A percentile compares a stretch with the other conserved stretches of the same genome.
Conservation (phyloP, 306 rosid species). For the Cucumis cinereus region DNA sequence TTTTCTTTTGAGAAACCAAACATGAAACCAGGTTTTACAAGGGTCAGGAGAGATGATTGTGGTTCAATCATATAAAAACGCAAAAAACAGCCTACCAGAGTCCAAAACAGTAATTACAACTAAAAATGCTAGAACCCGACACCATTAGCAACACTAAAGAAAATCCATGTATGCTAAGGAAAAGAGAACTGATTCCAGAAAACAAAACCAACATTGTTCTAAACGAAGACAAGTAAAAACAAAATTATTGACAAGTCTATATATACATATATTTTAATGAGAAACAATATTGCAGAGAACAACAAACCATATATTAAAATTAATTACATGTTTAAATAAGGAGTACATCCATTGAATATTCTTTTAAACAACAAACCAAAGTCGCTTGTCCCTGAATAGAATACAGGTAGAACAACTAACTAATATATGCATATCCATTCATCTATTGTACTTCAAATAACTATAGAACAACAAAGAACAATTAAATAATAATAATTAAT, state of each 20-base stretch:
- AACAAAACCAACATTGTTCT: not conserved
- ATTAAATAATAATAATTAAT: not conserved
- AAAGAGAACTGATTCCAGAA: not conserved
- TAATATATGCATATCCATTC: not conserved
- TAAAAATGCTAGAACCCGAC: constrained; percentile 41
- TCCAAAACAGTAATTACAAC: constrained; percentile 22
- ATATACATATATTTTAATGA: not conserved
- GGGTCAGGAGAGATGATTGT: not conserved
- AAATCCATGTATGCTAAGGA: not conserved
- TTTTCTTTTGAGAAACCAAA: not conserved
- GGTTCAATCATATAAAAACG: not conserved
- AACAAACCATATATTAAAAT: too few relatives aligned
- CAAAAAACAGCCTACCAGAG: not conserved
- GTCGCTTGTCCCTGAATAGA: too few relatives aligned
- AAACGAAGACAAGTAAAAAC: not conserved
- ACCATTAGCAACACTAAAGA: constrained; percentile 10
- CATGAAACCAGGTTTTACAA: not conserved
- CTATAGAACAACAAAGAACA: not conserved
- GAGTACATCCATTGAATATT: too few relatives aligned
- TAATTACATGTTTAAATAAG: too few relatives aligned
- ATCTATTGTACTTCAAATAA: not conserved
- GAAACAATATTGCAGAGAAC: not conserved
- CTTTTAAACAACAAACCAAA: too few relatives aligned
- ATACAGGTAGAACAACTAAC: not conserved
- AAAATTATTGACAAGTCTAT: not conserved